Conservation (phyloP, 805 yeast species). For the Alloascoidea hylecoeti region DNA sequence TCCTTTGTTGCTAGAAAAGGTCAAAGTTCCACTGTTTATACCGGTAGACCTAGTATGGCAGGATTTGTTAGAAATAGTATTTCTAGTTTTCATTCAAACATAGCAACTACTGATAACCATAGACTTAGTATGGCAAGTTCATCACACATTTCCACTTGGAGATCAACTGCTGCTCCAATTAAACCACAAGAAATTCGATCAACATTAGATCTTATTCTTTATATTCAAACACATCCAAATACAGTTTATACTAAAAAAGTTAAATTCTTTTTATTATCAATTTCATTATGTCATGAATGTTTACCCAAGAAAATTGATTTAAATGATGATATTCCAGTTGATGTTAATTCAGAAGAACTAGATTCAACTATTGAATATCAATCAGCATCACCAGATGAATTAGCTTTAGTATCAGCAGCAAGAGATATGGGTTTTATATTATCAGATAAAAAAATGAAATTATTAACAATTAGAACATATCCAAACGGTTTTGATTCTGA, state of each 20-base stretch:
- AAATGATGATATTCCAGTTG: conserved; percentile 11
- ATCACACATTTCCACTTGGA: conserved; percentile 21
- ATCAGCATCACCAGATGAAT: conserved; percentile 93
- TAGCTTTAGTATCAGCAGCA: conserved; percentile 89
- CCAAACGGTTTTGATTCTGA: conserved; percentile 66
- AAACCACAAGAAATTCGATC: conserved; percentile 30
- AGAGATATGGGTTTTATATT: conserved; percentile 90
- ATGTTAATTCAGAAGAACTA: conserved; percentile 12
- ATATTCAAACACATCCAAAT: conserved; percentile 60
- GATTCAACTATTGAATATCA: conserved; percentile 57
- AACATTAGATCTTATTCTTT: conserved; percentile 52
- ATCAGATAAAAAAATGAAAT: conserved; percentile 45
- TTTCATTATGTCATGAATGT: conserved; percentile 87
- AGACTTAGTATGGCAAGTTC: not conserved
- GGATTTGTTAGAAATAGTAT: conserved; percentile 17
- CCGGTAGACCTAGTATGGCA: conserved; percentile 49
- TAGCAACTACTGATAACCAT: not conserved
- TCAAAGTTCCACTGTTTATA: conserved; percentile 22
- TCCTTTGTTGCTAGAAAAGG: conserved; percentile 24
- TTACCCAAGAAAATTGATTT: conserved; percentile 43
- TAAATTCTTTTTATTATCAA: conserved; percentile 61
- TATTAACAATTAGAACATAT: conserved; percentile 57
- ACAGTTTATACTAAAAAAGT: conserved; percentile 58
- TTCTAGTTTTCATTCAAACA: conserved; percentile 5
- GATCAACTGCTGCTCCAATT: conserved; percentile 31